Conservation (phyloP, 768 basidiomycete species). For the Tylopilus vinaceipallidus region DNA sequence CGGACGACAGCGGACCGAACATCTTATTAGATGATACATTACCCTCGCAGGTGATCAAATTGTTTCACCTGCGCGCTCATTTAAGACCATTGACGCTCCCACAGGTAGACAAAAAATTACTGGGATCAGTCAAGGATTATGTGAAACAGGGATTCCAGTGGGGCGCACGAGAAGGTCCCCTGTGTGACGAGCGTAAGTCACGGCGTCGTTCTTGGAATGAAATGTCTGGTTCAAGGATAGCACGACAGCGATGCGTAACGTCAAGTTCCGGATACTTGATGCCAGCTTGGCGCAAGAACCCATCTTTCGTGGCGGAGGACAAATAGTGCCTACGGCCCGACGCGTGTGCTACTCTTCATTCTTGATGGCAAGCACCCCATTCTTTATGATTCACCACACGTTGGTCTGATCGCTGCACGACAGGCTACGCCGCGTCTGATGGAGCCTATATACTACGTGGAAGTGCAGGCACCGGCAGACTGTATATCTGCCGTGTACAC, state of each 20-base stretch:
- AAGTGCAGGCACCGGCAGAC: constrained; percentile 98
- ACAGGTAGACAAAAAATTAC: constrained; percentile 89
- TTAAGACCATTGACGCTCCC: neutral
- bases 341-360: constrained; percentile 99
- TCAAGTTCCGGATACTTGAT: constrained; percentile 95
- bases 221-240: neutral
- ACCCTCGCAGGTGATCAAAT: constrained; percentile 75
- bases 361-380: constrained; percentile 76
- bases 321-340: constrained; percentile 98
- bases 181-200: constrained; percentile 96
- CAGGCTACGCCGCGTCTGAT: constrained; percentile 93
- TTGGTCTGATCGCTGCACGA: neutral
- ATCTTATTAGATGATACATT: constrained; percentile 93
- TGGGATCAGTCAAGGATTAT: constrained; percentile 88
- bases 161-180: constrained; percentile 95
- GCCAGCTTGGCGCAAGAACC: constrained; percentile 91
- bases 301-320: constrained; percentile 97
- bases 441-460: constrained; percentile 98
- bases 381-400: constrained; percentile 8
- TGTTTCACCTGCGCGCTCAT: neutral
- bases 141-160: constrained; percentile 99
- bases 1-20: constrained; percentile 93
- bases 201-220: neutral
- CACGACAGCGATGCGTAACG: constrained; percentile 87
- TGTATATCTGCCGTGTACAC: constrained; percentile 99